These are phyloP conservation scores for Thuja plicata DNA, from an alignment of 83 land plant species.

Conservation along the genomic window DNA sequence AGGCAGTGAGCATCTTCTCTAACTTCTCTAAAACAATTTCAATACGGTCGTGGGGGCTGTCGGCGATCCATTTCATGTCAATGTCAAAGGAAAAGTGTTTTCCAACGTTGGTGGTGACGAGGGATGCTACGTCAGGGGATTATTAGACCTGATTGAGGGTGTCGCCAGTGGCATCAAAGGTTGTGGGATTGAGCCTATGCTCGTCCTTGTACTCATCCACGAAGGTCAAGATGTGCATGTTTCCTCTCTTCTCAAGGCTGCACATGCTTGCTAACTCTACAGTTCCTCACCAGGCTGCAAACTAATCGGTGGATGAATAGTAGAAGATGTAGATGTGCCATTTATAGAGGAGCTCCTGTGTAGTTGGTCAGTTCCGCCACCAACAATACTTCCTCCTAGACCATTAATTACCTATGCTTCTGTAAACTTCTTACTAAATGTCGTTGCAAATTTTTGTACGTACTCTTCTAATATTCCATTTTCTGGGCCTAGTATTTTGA, in stretches of 20 bases:
- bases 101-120: conserved; percentile 60
- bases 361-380: too few relatives aligned
- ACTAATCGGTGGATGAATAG: neutral
- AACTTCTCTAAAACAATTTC: neutral
- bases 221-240: conserved; percentile 53
- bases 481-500: too few relatives aligned
- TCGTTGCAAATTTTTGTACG: too few relatives aligned
- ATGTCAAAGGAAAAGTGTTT: conserved; percentile 59
- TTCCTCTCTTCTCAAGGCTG: conserved; percentile 43
- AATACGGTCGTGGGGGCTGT: neutral
- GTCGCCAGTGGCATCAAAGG: conserved; percentile 36
- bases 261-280: conserved; percentile 21
- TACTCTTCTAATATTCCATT: too few relatives aligned
- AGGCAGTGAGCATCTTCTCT: conserved; percentile 15
- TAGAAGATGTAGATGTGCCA: too few relatives aligned
- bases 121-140: conserved; percentile 41
- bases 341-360: too few relatives aligned
- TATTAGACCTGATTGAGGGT: conserved; percentile 42
- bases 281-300: too few relatives aligned
- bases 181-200: conserved; percentile 52
- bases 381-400: too few relatives aligned
- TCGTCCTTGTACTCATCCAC: conserved; percentile 42
- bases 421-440: too few relatives aligned
- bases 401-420: too few relatives aligned
- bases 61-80: conserved; percentile 8